Evolutionary conservation across 2,329 filamentous ascomycete species (phyloP).

Genomic region (Sporothrix euskadiensis): DNA sequence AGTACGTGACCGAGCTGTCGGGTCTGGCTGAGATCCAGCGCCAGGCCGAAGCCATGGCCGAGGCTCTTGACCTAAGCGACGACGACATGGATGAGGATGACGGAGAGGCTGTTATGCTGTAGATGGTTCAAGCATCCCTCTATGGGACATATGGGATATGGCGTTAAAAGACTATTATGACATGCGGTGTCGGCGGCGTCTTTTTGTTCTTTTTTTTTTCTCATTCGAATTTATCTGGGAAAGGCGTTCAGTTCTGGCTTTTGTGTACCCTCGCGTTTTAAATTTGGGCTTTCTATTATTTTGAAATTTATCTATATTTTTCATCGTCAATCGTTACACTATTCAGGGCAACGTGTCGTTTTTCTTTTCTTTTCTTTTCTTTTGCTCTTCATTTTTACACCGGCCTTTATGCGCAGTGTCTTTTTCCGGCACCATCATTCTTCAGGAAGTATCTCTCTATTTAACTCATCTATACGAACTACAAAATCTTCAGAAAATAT

Average conservation of each 20-base stretch:
- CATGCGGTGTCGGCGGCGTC: not conserved
- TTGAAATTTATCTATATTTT: conserved; percentile 1
- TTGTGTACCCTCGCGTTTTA: not conserved
- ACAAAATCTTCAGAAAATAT: not conserved
- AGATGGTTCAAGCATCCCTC: not conserved
- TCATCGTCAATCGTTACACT: not conserved
- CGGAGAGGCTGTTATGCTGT: conserved; percentile 57
- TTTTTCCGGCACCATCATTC: not conserved
- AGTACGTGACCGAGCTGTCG: conserved; percentile 76
- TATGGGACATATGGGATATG: not conserved
- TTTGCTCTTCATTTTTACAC: not conserved
- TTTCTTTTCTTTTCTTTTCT: too few relatives aligned
- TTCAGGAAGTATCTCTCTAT: not conserved
- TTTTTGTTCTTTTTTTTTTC: not conserved
- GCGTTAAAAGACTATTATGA: not conserved
- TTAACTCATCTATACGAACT: not conserved
- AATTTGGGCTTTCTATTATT: not conserved
- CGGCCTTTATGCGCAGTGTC: not conserved
- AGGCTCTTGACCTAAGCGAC: conserved; percentile 62
- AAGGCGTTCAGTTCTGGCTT: not conserved
- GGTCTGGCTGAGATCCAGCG: conserved; percentile 72
- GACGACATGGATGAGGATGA: conserved; percentile 53
- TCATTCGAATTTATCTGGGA: not conserved
- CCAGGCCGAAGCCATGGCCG: conserved; percentile 53
- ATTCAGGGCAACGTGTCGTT: not conserved